phyloP scores from a whole-genome alignment of 208 protist species.

The Crithidia fasciculata region DNA sequence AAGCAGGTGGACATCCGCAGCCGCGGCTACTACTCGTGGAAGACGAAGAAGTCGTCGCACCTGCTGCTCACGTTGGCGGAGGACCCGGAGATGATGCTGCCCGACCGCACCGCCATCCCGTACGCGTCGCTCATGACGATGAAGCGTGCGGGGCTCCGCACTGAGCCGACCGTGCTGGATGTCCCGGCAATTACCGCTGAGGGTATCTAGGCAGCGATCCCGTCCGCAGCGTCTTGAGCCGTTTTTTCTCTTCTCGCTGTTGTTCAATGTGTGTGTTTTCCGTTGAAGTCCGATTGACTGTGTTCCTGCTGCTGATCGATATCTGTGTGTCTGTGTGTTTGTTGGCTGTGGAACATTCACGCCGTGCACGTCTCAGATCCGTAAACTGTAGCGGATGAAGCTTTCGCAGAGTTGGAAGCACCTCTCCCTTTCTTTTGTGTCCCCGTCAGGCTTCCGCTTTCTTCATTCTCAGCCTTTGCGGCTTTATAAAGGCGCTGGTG shows the following conservation, averaged over 20 bases:
- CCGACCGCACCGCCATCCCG: conserved; percentile 87
- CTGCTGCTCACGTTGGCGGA: conserved; percentile 84
- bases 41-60: conserved; percentile 90
- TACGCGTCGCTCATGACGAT: conserved; percentile 87
- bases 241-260: conserved; percentile 22
- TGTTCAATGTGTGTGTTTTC: too few relatives aligned
- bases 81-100: conserved; percentile 90
- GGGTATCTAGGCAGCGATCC: conserved; percentile 34
- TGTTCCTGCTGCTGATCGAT: too few relatives aligned
- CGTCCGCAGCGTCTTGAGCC: too few relatives aligned
- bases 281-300: too few relatives aligned
- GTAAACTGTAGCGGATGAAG: too few relatives aligned
- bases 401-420: too few relatives aligned
- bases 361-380: too few relatives aligned
- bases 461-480: too few relatives aligned
- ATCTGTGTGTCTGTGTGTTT: too few relatives aligned
- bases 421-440: not conserved
- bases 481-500: too few relatives aligned
- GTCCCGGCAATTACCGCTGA: conserved; percentile 91
- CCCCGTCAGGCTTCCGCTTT: too few relatives aligned
- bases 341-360: too few relatives aligned
- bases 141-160: conserved; percentile 75
- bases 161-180: conserved; percentile 75
- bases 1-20: conserved; percentile 92
- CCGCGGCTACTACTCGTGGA: conserved; percentile 89